Evolutionary conservation across 2,329 filamentous ascomycete species (phyloP), one percentile per base, ranked within the genome.

Genomic region (Xylariaceae sp.): DNA sequence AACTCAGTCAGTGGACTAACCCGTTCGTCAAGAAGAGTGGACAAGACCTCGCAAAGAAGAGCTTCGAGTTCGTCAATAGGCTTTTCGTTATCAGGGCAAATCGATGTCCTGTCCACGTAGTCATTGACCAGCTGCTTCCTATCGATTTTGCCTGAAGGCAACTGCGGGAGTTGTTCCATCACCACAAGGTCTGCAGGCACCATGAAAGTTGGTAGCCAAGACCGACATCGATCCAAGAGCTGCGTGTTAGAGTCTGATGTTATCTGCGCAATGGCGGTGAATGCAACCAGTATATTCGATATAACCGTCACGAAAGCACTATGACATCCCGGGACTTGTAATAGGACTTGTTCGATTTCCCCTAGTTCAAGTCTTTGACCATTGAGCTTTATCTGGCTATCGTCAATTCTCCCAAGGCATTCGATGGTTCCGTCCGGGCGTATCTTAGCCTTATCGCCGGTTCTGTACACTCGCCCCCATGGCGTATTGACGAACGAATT

Each of bases 81-180:
- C 5, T 62, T 62, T 35, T 57, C 64, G 1, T 55, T 35, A 0
- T 35, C 26, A 6, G 30, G n/a, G 7, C 9, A 12, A 30, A 3
- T 43, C 7, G 27, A 35, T 1, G 29, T 31, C 26, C 37, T 34
- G 2, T 40, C 8, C 30, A 53, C 51, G 32, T 86, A 88, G 6
- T 80, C 73, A 1, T 73, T 67, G 61, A 83, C 76, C 6, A 96
- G 72, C 9, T 69, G 71, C 62, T 83, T 86, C 50, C 83, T 84
- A 64, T 96, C 87, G 11, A 91, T 78, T 66, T 96, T 96, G 0
- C 91, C 91, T 0, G 90, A 95, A 2, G 90, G 77, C 26, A 96
- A 73, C 50, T 86, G 83, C 0, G 90, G 90, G 53, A 96, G 85
- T 6, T 78, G 74, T 0, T 76, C 61, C 58, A 87, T 72, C 1